These are phyloP conservation scores for Eimeria necatrix DNA, from an alignment of 169 alveolate genomes.

Conservation along the genomic window DNA sequence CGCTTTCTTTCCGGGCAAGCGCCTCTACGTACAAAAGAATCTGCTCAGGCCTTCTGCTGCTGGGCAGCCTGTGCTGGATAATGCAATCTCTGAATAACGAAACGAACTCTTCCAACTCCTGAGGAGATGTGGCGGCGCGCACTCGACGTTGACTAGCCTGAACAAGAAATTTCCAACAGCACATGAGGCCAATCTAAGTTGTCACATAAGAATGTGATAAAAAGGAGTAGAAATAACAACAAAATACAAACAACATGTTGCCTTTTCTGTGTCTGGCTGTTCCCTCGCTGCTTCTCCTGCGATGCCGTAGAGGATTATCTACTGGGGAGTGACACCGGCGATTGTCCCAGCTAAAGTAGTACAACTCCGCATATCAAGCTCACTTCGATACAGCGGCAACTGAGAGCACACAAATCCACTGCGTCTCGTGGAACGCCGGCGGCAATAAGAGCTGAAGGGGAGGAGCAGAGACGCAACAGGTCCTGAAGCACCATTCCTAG, in stretches of 20 bases:
- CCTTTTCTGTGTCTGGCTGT: no score
- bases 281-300: no score
- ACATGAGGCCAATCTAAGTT: background rate
- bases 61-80: constrained; percentile 66
- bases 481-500: constrained; percentile 64
- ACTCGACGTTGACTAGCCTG: constrained; percentile 68
- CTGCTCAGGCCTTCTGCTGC: constrained; percentile 72
- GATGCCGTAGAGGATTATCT: no score
- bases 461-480: constrained; percentile 58
- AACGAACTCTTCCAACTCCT: constrained; percentile 60
- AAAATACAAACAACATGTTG: no score
- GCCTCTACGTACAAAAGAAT: constrained; percentile 66
- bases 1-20: constrained; percentile 58
- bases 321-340: no score
- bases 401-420: constrained; percentile 62
- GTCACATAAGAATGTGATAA: no score
- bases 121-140: constrained; percentile 62
- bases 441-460: constrained; percentile 71
- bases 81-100: constrained; percentile 66
- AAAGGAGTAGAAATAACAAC: no score
- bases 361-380: background rate
- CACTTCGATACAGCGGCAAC: constrained; percentile 69
- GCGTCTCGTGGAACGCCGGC: constrained; percentile 72
- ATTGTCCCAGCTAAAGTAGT: background rate
- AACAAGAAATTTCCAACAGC: background rate